These are phyloP conservation scores for Clarireedia sp. DNA, from an alignment of 2,329 filamentous ascomycete genomes.

Conservation along the genomic window DNA sequence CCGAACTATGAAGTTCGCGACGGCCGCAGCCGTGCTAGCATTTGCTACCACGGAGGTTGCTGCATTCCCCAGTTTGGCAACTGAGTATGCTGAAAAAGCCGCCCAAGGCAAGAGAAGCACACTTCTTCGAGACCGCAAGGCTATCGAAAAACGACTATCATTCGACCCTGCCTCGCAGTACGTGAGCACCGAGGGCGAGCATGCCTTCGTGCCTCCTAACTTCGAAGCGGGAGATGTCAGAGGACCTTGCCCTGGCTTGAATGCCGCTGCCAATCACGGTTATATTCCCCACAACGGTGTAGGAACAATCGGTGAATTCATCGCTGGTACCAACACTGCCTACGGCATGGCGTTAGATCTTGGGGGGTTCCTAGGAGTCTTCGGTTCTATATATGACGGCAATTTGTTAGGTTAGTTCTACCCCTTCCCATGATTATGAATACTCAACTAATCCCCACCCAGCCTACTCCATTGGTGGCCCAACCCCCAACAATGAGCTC, in stretches of 20 bases:
- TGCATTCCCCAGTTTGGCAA: not conserved
- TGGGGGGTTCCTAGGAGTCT: slow-evolving; percentile 32
- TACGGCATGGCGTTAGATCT: slow-evolving; percentile 39
- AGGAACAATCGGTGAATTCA: slow-evolving; percentile 23
- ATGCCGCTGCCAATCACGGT: slow-evolving; percentile 36
- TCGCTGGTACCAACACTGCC: slow-evolving; percentile 28
- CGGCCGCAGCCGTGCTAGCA: not conserved
- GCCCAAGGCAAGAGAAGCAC: slow-evolving; percentile 1
- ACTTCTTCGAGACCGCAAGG: not conserved
- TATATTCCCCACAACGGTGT: slow-evolving; percentile 36
- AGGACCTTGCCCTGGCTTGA: slow-evolving; percentile 33
- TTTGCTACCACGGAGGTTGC: not conserved
- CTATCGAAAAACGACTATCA: slow-evolving; percentile 4
- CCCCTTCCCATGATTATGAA: not conserved
- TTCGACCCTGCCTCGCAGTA: slow-evolving; percentile 14
- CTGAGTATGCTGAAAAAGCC: not conserved
- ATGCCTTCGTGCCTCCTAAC: slow-evolving; percentile 14
- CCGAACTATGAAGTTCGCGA: not conserved
- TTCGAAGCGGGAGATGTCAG: slow-evolving; percentile 12
- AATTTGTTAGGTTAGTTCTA: slow-evolving; percentile 30
- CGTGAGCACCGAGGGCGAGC: slow-evolving; percentile 15
- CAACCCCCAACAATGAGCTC: slow-evolving; percentile 27
- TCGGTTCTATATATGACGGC: slow-evolving; percentile 40
- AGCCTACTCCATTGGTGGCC: slow-evolving; percentile 44
- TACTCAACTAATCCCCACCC: slow-evolving; percentile 39